Conservation (phyloP, 2,329 filamentous ascomycete species). For the Penicillium concentricum region DNA sequence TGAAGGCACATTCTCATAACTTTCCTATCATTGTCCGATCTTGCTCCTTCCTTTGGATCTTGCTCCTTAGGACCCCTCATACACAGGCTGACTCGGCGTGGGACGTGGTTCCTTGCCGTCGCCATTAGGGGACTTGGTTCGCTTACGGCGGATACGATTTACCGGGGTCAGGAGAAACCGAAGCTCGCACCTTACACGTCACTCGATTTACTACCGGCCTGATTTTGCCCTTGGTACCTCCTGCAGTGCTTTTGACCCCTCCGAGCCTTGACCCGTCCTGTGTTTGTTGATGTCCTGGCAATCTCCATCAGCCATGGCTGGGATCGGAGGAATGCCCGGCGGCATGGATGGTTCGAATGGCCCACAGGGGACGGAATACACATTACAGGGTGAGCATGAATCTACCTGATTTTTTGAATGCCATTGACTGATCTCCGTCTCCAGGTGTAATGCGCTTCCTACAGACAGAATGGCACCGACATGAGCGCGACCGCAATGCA, state of each 20-base stretch:
- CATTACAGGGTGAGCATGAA: conserved; percentile 61
- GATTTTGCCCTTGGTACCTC: background rate
- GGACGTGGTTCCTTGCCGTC: conserved; percentile 17
- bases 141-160: conserved; percentile 20
- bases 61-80: background rate
- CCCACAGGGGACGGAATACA: conserved; percentile 68
- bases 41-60: conserved; percentile 3
- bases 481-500: conserved; percentile 94
- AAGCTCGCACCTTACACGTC: conserved; percentile 14
- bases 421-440: background rate
- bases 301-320: conserved; percentile 62
- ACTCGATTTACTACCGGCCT: background rate
- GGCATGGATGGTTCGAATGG: conserved; percentile 45
- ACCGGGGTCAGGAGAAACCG: conserved; percentile 25
- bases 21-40: conserved; percentile 13
- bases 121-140: conserved; percentile 18
- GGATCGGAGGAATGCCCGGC: conserved; percentile 54
- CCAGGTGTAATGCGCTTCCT: conserved; percentile 97
- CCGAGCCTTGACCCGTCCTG: background rate
- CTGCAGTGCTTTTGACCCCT: background rate
- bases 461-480: conserved; percentile 97
- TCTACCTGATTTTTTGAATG: background rate
- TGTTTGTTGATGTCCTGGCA: conserved; percentile 64
- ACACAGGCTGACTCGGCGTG: conserved; percentile 15
- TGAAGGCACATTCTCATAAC: conserved; percentile 13